Evolutionary conservation across 2,329 filamentous ascomycete genomes (phyloP), one percentile per base, ranked within the genome.

Genomic region (Bretziella fagacearum): DNA sequence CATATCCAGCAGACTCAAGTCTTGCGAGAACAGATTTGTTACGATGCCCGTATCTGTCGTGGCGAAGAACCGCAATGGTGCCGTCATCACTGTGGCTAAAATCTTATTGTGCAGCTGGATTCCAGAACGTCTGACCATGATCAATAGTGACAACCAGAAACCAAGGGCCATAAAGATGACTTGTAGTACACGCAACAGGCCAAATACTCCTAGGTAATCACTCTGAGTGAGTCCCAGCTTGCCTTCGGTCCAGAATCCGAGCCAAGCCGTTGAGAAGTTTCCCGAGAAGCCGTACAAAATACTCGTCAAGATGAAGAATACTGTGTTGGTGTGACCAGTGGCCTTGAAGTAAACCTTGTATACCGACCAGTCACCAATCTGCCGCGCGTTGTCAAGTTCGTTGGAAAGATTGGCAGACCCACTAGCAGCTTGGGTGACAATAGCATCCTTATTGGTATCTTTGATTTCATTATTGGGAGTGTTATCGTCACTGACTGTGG

Each of bases 21-120:
- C 67, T 50, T 69, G 66, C 0, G 63, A 65, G 52, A 70, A 70
- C 4, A 65, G 52, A 18, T 67, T 68, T 4, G 61, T 63, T 23
- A 65, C 57, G 2, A 60, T 53, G 1, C 67, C 67, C 0, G 57
- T 56, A 48, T 69, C 66, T 0, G 62, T 67, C 0, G 49, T 58
- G 0, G 62, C 60, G 43, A 68, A 65, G 51, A 68, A 66, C 5
- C 53, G 53, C 30, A 70, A 49, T 1, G 66, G 63, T 1, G 66
- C 66, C 1, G 54, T 54, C 8, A 63, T 53, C 0, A 65, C 55
- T 0, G 61, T 62, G 1, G 43, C 47, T 15, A 66, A 55, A 4
- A 61, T 57, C 1, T 51, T 48, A 23, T 54, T 47, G 41, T 67
- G 65, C 0, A 67, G 52, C 0, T 53, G 54, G 0, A 54, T 54